Percentiles rank a stretch among this genome's conserved stretches.
Conservation (phyloP, 257 asterid species). For the Nyctanthes arbortristis region DNA sequence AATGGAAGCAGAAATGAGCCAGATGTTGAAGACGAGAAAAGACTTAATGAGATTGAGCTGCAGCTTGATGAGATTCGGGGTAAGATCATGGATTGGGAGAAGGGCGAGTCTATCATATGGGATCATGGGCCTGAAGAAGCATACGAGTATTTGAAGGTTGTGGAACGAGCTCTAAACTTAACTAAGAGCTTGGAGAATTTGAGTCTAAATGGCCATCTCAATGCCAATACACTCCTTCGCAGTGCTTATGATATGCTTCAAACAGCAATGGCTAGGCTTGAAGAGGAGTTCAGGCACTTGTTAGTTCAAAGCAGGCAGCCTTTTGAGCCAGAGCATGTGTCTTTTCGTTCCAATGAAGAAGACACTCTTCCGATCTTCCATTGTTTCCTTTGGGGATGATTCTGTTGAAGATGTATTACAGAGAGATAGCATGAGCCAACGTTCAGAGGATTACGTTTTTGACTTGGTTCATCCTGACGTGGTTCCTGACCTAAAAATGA, state of each 20-base stretch:
- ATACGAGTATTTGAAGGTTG: constrained; percentile 63
- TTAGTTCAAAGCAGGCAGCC: constrained; percentile 77
- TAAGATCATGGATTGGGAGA: constrained; percentile 77
- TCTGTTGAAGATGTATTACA: constrained; percentile 65
- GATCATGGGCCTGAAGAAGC: constrained; percentile 78
- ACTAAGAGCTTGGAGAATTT: constrained; percentile 55
- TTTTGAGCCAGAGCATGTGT: constrained; percentile 83
- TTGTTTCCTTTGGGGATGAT: constrained; percentile 79
- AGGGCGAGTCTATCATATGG: constrained; percentile 69
- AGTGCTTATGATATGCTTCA: constrained; percentile 74
- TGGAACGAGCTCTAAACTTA: constrained; percentile 64
- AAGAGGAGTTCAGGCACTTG: constrained; percentile 84
- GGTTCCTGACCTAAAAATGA: constrained; percentile 58
- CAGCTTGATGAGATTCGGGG: constrained; percentile 56
- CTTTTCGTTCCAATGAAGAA: constrained; percentile 85
- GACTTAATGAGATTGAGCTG: constrained; percentile 49
- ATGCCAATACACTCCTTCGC: constrained; percentile 42
- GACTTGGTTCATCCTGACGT: constrained; percentile 71
- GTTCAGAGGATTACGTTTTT: constrained; percentile 62
- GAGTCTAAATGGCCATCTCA: constrained; percentile 29
- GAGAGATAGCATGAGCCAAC: constrained; percentile 66
- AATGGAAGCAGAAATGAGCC: constrained; percentile 25
- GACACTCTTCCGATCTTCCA: constrained; percentile 67
- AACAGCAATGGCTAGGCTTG: constrained; percentile 83
- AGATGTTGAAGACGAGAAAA: constrained; percentile 33